Conservation (phyloP, 371 early-diverging fungal species). For the Mucor ambiguus region DNA sequence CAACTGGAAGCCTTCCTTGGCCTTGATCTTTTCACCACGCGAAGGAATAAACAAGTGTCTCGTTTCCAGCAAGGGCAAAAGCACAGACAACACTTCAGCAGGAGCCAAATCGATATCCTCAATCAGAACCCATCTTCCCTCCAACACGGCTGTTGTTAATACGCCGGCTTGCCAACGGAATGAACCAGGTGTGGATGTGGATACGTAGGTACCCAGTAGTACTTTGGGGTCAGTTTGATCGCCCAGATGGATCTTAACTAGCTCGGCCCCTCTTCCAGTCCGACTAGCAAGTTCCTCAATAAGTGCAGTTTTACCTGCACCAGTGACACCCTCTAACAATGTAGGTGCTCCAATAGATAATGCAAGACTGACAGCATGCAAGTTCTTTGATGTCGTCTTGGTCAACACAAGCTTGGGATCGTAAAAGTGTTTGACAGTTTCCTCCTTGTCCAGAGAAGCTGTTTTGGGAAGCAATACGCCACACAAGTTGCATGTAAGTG, state of each 20-base stretch:
- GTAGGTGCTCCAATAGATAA: constrained; percentile 88
- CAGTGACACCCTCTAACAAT: constrained; percentile 91
- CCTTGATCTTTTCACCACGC: constrained; percentile 91
- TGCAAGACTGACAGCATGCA: constrained; percentile 82
- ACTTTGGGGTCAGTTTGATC: constrained; percentile 99
- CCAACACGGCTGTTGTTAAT: constrained; percentile 91
- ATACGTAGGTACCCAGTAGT: constrained; percentile 96
- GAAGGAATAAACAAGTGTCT: constrained; percentile 92
- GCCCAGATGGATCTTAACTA: constrained; percentile 97
- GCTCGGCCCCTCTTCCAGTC: constrained; percentile 68
- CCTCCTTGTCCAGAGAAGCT: constrained; percentile 17
- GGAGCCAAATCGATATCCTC: constrained; percentile 99
- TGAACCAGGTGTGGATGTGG: constrained; percentile 89
- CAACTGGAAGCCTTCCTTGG: constrained; percentile 92
- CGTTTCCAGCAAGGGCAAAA: constrained; percentile 95
- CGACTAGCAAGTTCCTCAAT: constrained; percentile 88
- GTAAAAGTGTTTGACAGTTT: constrained; percentile 17
- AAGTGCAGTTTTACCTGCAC: constrained; percentile 95
- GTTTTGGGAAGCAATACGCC: constrained; percentile 61
- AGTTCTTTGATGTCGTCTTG: constrained; percentile 70
- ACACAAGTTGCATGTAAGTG: constrained; percentile 65
- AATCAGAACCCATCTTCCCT: constrained; percentile 98
- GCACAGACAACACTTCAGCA: constrained; percentile 95
- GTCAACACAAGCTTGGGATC: constrained; percentile 69
- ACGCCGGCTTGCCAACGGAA: constrained; percentile 98